A percentile compares a stretch with the other conserved stretches of the same genome.
Evolutionary conservation across 2,329 filamentous ascomycete species (phyloP).

Genomic region (Davidsoniella australis): DNA sequence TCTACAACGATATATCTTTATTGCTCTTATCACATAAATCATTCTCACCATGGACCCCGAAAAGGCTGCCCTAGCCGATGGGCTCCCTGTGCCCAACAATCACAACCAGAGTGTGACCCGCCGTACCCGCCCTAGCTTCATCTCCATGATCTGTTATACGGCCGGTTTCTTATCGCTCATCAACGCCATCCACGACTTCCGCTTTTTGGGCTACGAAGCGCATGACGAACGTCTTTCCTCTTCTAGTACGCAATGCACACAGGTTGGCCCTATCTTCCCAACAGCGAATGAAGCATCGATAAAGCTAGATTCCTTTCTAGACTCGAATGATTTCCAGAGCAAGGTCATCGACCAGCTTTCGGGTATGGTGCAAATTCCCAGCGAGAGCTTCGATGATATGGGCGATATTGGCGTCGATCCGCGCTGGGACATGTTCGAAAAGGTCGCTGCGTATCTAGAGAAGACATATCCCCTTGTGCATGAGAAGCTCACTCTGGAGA

Average conservation of each 20-base stretch:
- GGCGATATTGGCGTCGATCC: conserved; percentile 35
- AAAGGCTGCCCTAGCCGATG: neutral
- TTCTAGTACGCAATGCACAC: conserved; percentile 17
- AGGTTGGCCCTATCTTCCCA: conserved; percentile 21
- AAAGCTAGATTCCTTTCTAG: conserved; percentile 20
- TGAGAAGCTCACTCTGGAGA: conserved; percentile 29
- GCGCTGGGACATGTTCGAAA: conserved; percentile 40
- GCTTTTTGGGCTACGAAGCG: neutral
- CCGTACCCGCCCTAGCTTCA: too few species aligned
- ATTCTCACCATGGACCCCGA: neutral
- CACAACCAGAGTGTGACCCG: too few species aligned
- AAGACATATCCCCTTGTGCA: conserved; percentile 35
- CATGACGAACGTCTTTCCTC: neutral
- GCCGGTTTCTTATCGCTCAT: neutral
- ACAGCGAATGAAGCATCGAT: conserved; percentile 16
- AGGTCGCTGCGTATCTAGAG: conserved; percentile 33
- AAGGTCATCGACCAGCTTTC: conserved; percentile 22
- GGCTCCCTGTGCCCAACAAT: neutral
- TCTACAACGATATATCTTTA: too few species aligned
- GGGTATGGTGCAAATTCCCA: conserved; percentile 34
- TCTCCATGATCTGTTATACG: neutral
- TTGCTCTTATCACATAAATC: neutral
- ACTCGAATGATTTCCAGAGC: conserved; percentile 19
- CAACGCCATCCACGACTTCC: too few species aligned
- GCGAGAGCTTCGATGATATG: conserved; percentile 37